phyloP scores from a whole-genome alignment of 2,329 filamentous ascomycete species.

The Epichloe brachyelytri region DNA sequence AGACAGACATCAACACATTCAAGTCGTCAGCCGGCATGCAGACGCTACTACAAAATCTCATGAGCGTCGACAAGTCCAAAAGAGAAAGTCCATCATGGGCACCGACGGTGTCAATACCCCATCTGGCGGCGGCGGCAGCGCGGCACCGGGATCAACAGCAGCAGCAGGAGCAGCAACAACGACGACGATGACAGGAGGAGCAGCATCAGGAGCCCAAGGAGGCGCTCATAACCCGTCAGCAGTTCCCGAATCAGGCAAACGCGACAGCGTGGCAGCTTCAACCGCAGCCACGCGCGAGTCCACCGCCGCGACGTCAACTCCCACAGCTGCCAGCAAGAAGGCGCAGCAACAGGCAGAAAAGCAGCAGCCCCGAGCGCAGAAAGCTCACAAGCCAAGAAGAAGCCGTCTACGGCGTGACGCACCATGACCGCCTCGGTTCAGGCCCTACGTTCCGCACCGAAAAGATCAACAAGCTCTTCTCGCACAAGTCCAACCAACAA shows the following conservation, averaged over 20 bases:
- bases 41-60: constrained; percentile 67
- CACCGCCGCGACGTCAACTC: constrained; percentile 19
- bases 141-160: background rate
- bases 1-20: constrained; percentile 63
- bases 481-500: constrained; percentile 63
- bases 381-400: constrained; percentile 66
- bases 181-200: constrained; percentile 15
- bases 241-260: constrained; percentile 26
- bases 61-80: constrained; percentile 81
- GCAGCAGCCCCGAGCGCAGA: constrained; percentile 40
- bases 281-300: constrained; percentile 23
- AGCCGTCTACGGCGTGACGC: constrained; percentile 67
- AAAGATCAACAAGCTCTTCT: constrained; percentile 64
- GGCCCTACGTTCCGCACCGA: constrained; percentile 87
- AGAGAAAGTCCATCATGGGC: constrained; percentile 60
- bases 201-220: background rate
- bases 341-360: constrained; percentile 21
- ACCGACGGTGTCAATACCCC: constrained; percentile 38
- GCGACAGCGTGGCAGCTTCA: constrained; percentile 41
- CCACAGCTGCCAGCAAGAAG: constrained; percentile 36
- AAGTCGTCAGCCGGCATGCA: constrained; percentile 71
- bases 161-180: constrained; percentile 18
- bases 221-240: constrained; percentile 22
- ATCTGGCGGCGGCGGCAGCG: background rate
- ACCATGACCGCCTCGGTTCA: constrained; percentile 71